Base-by-base conservation (phyloP, 345 rosid species). In the Erysimum cheiranthoides region DNA sequence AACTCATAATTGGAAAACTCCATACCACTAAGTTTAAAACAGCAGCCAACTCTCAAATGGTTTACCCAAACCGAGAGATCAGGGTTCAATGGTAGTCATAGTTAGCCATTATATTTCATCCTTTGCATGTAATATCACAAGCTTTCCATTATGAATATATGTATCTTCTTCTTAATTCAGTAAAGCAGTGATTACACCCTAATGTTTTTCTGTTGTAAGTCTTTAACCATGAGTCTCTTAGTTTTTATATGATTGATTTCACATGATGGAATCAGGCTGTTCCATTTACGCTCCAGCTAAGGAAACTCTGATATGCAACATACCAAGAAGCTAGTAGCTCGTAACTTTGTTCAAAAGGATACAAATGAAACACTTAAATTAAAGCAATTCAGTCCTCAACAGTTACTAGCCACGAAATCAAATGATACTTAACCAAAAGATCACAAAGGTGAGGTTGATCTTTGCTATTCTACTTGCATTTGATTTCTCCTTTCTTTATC, bases 281-380 rank as follows among this genome's bases (percentile, higher is more conserved):
- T 25, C 17, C 18, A 36, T 36, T 36, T 36, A 0, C 1, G 40
- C 40, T 36, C 40, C 11, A 36, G 8, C 40, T 36, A 28, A 21
- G 25, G 25, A 21, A 21, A 10, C 34, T 57, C 18, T 57, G 54
- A 70, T 18, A 3, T 34, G 64, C 34, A 28, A 31, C 60, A 71
- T 12, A 39, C 35, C n/a, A 49, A 36, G 5, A 60, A 36, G 56
- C 31, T 50, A 50, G 10, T 50, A 10, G 14, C 56, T 50, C 56
- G 21, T 49, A 28, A 27, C 51, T 14, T 11, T 46, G 67, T 51
- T 16, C 34, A 50, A 61, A 50, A 72, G n/a, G n/a, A n/a, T n/a
- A n/a, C n/a, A n/a, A n/a, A n/a, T n/a, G n/a, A n/a, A 14, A 68
- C 11, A 54, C 11, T 39, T 40, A 2, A 12, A 28, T 16, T 40